A percentile compares a stretch with the other conserved stretches of the same genome.
Evolutionary conservation across 257 asterid species (phyloP).

Genomic region (Scutellaria baicalensis): DNA sequence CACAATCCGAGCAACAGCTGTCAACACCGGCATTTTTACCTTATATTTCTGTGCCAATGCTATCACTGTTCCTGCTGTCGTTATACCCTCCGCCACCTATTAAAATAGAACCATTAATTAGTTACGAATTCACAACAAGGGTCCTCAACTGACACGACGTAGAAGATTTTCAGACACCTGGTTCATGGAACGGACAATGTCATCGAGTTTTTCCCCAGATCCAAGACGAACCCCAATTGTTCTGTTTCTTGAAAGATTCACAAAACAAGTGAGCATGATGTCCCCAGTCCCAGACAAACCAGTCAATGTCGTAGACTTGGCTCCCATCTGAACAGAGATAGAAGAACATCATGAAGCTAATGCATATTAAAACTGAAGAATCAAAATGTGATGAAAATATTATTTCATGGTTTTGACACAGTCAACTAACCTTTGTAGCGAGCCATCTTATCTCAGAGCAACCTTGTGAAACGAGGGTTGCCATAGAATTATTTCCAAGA

Average conservation of each 20-base stretch:
- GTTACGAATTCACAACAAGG: background rate
- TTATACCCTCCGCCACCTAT: conserved; percentile 90
- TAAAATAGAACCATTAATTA: conserved; percentile 1
- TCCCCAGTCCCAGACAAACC: conserved; percentile 93
- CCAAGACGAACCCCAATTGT: conserved; percentile 96
- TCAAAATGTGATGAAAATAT: background rate
- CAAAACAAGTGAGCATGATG: conserved; percentile 94
- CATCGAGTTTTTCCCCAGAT: conserved; percentile 88
- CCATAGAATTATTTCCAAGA: conserved; percentile 94
- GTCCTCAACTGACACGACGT: background rate
- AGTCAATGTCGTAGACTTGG: conserved; percentile 74
- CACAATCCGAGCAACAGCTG: conserved; percentile 85
- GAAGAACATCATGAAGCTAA: conserved; percentile 2
- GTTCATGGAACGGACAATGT: conserved; percentile 73
- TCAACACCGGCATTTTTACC: conserved; percentile 85
- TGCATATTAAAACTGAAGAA: background rate
- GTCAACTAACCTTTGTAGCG: conserved; percentile 66
- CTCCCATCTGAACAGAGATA: conserved; percentile 76
- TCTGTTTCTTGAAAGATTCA: conserved; percentile 88
- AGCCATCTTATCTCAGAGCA: conserved; percentile 96
- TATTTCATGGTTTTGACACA: background rate
- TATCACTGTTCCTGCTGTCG: conserved; percentile 93
- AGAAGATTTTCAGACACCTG: conserved; percentile 35
- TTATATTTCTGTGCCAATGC: conserved; percentile 84
- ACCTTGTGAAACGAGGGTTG: conserved; percentile 94